Evolutionary conservation across 805 yeast genomes (phyloP).

Genomic region (Suhomyces vadensis): DNA sequence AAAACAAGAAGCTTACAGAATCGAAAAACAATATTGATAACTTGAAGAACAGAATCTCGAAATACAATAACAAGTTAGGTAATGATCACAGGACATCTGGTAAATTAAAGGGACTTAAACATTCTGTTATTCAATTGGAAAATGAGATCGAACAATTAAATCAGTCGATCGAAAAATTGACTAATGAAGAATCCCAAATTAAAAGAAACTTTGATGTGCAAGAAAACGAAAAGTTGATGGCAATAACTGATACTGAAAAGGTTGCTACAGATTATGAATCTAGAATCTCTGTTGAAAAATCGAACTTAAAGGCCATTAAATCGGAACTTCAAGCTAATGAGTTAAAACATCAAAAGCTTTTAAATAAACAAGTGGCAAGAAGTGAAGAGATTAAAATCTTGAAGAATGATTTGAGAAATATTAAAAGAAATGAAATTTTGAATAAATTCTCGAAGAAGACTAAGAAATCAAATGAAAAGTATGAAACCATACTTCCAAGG

Average conservation of each 20-base stretch:
- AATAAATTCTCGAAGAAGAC: constrained; percentile 21
- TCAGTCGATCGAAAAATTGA: constrained; percentile 17
- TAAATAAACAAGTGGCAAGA: constrained; percentile 24
- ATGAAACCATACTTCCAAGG: constrained; percentile 36
- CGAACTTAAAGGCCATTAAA: constrained; percentile 22
- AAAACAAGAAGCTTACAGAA: constrained; percentile 35
- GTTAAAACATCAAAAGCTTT: constrained; percentile 27
- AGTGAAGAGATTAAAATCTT: constrained; percentile 27
- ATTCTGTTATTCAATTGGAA: constrained; percentile 40
- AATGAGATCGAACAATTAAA: constrained; percentile 31
- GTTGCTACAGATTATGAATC: constrained; percentile 25
- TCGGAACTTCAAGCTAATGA: constrained; percentile 22
- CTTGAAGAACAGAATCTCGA: constrained; percentile 32
- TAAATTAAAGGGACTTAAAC: constrained; percentile 41
- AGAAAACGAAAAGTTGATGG: constrained; percentile 17
- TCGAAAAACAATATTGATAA: constrained; percentile 34
- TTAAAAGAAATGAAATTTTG: constrained; percentile 27
- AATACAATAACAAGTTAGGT: constrained; percentile 23
- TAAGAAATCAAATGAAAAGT: constrained; percentile 33
- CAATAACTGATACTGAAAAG: constrained; percentile 25
- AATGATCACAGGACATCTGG: constrained; percentile 36
- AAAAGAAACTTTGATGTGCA: constrained; percentile 18
- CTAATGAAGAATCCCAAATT: constrained; percentile 13
- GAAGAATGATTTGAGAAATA: constrained; percentile 26
- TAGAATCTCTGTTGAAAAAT: constrained; percentile 22